phyloP scores from a whole-genome alignment of 225 moss, liverwort and hornwort genomes.

The Pseudisothecium myosuroides region DNA sequence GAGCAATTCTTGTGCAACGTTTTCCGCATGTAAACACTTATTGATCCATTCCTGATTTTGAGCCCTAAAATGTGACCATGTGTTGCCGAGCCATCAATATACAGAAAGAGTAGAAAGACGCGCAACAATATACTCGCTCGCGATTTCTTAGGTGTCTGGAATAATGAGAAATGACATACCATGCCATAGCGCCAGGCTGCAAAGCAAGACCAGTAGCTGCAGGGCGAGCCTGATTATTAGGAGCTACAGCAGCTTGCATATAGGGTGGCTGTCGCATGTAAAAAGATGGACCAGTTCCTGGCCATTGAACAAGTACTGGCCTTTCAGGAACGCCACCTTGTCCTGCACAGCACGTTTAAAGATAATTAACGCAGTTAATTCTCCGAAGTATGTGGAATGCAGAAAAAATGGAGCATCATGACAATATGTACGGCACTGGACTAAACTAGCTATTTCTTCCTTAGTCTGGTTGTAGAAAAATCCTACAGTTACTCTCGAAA shows the following conservation, averaged over 20 bases:
- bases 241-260: slow-evolving; percentile 46
- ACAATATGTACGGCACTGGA: neutral
- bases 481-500: neutral
- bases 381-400: neutral
- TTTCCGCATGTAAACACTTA: neutral
- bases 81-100: neutral
- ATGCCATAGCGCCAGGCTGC: slow-evolving; percentile 53
- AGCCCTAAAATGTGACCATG: neutral
- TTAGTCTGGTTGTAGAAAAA: neutral
- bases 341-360: slow-evolving; percentile 19
- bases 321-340: slow-evolving; percentile 53
- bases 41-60: neutral
- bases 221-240: slow-evolving; percentile 54
- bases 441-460: neutral
- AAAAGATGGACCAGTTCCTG: slow-evolving; percentile 37
- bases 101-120: neutral
- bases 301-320: slow-evolving; percentile 35
- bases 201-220: slow-evolving; percentile 58
- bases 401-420: neutral
- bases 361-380: neutral
- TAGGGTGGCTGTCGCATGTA: slow-evolving; percentile 47
- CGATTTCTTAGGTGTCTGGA: neutral
- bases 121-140: neutral
- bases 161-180: slow-evolving; percentile 37
- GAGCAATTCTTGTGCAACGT: neutral